These are phyloP conservation scores for Bryopsis sp. DNA, from an alignment of 139 green algal species.

Conservation along the genomic window DNA sequence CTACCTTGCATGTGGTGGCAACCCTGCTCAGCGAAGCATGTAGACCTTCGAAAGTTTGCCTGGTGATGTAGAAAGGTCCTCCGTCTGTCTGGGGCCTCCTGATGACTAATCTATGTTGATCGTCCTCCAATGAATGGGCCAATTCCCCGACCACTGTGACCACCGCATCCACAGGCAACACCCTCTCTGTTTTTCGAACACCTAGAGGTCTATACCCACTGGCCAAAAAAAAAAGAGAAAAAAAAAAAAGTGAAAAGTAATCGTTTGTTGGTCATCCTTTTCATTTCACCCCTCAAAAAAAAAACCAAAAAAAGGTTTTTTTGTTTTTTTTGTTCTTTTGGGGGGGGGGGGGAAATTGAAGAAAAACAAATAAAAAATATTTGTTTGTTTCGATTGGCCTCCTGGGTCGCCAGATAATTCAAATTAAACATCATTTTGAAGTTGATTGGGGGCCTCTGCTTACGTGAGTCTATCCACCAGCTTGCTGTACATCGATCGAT, in stretches of 20 bases:
- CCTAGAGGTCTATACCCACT: constrained; percentile 15
- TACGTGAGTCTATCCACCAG: constrained; percentile 12
- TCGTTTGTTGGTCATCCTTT: not conserved
- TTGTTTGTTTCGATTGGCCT: too few species aligned
- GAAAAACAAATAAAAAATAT: not conserved
- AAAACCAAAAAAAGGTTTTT: too few species aligned
- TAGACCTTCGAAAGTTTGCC: not conserved
- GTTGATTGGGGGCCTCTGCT: too few species aligned
- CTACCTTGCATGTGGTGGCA: not conserved
- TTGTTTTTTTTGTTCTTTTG: too few species aligned
- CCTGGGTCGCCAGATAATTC: too few species aligned
- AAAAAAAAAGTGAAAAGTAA: constrained; percentile 10
- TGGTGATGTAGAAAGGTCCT: constrained; percentile 9
- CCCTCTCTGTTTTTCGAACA: not conserved
- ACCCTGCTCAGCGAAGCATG: not conserved
- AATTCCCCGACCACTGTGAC: constrained; percentile 12
- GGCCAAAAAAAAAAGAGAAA: too few species aligned
- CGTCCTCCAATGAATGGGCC: not conserved
- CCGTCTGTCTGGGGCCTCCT: not conserved
- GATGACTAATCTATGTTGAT: not conserved
- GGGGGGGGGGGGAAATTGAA: too few species aligned
- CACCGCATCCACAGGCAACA: not conserved
- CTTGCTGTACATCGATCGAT: constrained; percentile 1
- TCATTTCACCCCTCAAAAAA: too few species aligned
- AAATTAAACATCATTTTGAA: too few species aligned